Evolutionary conservation across 192 early-diverging fungal genomes (phyloP).

Genomic region (Entomortierella chlamydospora): DNA sequence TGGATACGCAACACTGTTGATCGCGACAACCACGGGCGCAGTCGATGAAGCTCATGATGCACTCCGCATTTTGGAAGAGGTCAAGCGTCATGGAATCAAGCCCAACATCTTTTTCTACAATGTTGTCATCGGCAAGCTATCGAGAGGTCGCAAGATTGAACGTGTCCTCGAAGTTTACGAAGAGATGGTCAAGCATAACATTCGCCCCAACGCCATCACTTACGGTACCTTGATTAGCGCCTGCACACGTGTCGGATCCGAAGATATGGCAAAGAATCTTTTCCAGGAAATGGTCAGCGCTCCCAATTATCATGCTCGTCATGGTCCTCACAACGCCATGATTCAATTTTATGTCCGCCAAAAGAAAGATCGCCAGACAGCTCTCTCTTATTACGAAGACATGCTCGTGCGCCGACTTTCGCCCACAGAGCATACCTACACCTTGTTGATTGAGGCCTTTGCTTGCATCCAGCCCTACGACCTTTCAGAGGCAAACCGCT

Average conservation of each 20-base stretch:
- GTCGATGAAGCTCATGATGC: constrained; percentile 67
- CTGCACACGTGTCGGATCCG: constrained; percentile 51
- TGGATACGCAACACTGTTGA: constrained; percentile 63
- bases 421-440: constrained; percentile 66
- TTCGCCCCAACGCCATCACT: constrained; percentile 63
- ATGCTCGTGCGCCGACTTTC: constrained; percentile 55
- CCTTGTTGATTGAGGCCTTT: constrained; percentile 66
- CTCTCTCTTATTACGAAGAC: constrained; percentile 60
- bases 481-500: constrained; percentile 61
- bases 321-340: constrained; percentile 70
- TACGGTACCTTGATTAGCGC: constrained; percentile 69
- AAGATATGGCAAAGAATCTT: constrained; percentile 56
- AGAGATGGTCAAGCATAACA: constrained; percentile 62
- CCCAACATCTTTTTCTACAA: constrained; percentile 71
- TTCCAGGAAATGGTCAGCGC: constrained; percentile 63
- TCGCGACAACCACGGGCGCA: constrained; percentile 60
- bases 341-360: constrained; percentile 73
- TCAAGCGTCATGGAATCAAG: constrained; percentile 63
- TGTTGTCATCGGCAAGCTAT: constrained; percentile 70
- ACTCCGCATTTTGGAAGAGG: constrained; percentile 65
- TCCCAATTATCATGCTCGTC: constrained; percentile 59
- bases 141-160: constrained; percentile 67
- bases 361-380: constrained; percentile 57
- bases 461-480: constrained; percentile 68
- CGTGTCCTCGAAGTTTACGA: constrained; percentile 59